Conservation (phyloP, 305 asterid species). For the Ajuga reptans region DNA sequence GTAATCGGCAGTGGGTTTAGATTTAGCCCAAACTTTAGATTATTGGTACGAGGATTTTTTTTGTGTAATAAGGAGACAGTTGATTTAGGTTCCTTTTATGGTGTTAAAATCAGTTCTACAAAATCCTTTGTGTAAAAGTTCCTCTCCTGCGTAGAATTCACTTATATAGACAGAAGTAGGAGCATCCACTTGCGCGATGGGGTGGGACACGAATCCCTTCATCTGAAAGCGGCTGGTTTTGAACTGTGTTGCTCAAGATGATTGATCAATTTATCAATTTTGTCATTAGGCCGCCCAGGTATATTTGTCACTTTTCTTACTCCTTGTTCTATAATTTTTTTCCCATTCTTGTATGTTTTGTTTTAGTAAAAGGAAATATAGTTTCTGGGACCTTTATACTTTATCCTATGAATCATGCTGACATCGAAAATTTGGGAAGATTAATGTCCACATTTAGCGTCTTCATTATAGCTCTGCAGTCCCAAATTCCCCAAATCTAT, state of each 20-base stretch:
- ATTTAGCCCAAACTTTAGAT: constrained; percentile 21
- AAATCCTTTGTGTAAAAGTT: constrained; percentile 10
- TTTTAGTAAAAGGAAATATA: neutral
- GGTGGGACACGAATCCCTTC: constrained; percentile 24
- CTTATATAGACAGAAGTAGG: constrained; percentile 11
- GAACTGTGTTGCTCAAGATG: constrained; percentile 46
- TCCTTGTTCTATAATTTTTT: neutral
- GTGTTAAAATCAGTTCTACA: constrained; percentile 10
- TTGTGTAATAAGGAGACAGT: constrained; percentile 10
- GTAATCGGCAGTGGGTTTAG: too few relatives aligned
- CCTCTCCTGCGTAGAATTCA: constrained; percentile 15
- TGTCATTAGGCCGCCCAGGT: constrained; percentile 98
- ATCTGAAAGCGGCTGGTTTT: constrained; percentile 22
- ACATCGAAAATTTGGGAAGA: neutral
- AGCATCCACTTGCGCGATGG: constrained; percentile 21
- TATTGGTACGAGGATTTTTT: neutral
- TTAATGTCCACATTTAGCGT: neutral
- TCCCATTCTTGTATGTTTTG: neutral
- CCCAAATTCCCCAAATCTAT: neutral
- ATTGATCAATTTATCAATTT: constrained; percentile 94
- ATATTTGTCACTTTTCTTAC: neutral
- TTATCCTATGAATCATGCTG: neutral
- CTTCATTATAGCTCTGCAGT: neutral
- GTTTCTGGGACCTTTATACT: neutral
- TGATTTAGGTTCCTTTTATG: constrained; percentile 15